Base-by-base conservation (phyloP, 495 filamentous ascomycete species). In the Trichodelitschia bisporula region DNA sequence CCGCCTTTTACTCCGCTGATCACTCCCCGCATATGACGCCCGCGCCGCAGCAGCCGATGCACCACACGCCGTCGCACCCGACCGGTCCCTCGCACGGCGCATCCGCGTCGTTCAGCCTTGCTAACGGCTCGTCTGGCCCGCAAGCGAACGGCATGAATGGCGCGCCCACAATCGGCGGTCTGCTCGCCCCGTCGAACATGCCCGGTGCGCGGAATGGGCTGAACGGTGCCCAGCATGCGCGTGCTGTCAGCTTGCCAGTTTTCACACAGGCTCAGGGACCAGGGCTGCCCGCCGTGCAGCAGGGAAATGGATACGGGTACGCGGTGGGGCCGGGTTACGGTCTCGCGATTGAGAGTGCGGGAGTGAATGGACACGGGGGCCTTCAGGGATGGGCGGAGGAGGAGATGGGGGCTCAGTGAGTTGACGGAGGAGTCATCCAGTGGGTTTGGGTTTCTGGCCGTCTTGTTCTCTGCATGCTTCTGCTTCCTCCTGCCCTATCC, bases 241-340 rank as follows among this genome's bases (percentile, higher is more conserved):
- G 80, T 18, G 76, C 80, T 24, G 77, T 86, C 32, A 84, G 76
- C 44, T 53, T 91, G 37, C 80, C 80, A 1, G 78, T 63, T 3
- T 72, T 71, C 45, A 62, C 65, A 0, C 67, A 69, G 42, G 66
- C 67, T 26, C 55, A 57, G 50, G 26, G 31, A 40, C 13, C 44
- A 47, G 17, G 39, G 33, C 19, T 36, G 36, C 10, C 41, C 44
- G 33, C 38, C 38, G 21, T 39, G 40, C 29, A 51, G 56, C 47
- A 61, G 47, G 39, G 61, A 3, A 58, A 62, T 31, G 62, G 62
- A 18, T 51, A 67, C 30, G 65, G 62, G 36, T 59, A 59, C 40
- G 46, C 51, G 40, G 47, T 54, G n/a, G 59, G 58, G 9, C n/a
- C n/a, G n/a, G n/a, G n/a, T n/a, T 68, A 62, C 39, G 69, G 69